Evolutionary conservation across 202 grass and related monocot genomes (phyloP), one percentile per base, ranked within the genome.

Genomic region (Panicum hallii): DNA sequence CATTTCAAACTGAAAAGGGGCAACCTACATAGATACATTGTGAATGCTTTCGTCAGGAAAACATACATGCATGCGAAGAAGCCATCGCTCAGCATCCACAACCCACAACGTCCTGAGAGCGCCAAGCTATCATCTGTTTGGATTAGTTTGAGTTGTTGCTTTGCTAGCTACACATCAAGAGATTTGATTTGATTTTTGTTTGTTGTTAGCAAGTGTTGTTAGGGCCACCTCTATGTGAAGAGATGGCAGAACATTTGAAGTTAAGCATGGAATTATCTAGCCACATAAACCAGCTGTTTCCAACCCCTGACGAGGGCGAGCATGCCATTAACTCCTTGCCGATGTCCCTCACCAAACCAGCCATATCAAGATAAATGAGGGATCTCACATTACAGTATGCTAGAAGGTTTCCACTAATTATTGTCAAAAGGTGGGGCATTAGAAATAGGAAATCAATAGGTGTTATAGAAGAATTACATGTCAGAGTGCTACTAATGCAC

Each of bases 331-430:
- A 4, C 61, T 63, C 26, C 28, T 63, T 34, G 61, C 12, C 12
- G 2, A 63, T 36, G 28, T 32, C 57, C 23, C 23, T 62, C 12
- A 63, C 61, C 28, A 66, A 66, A 66, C 14, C 14, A 66, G 63
- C 32, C 14, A 66, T 32, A 32, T 32, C 32, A 32, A 32, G 32
- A 32, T 32, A 32, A 32, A 1, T 3, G 32, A 32, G 32, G 32
- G 32, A 32, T 32, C 32, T 32, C 32, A 32, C 15, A 13, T 45
- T 53, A 77, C 45, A 44, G 54, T 17, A 83, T 44, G 53, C 7
- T 74, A 46, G 65, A 83, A 55, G 65, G 43, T 78, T 20, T 87
- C n/a, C 16, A 55, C 50, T 62, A 26, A 74, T 32, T 14, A 15
- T 38, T 62, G 4, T 61, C 1, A 58, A 72, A 61, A 19, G 5